Percentiles rank a stretch among this genome's conserved stretches.
Conservation (phyloP, 768 basidiomycete species). For the Floccularia luteovirens region DNA sequence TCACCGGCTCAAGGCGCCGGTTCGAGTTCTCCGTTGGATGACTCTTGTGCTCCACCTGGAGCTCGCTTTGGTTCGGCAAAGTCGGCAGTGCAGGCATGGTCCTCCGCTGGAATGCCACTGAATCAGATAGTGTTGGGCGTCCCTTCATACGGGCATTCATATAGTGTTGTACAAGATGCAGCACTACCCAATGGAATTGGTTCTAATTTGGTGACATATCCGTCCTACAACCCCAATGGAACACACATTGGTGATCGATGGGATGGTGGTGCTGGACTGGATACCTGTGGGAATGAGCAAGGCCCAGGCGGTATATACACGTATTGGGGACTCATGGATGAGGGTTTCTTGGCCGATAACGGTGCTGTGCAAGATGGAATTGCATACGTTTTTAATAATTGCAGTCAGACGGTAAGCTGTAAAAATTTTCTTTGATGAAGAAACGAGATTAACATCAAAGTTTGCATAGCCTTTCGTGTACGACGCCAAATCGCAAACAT, state of each 20-base stretch:
- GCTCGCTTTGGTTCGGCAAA: conserved; percentile 69
- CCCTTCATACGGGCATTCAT: conserved; percentile 80
- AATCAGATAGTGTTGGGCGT: conserved; percentile 75
- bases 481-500: conserved; percentile 38
- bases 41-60: conserved; percentile 56
- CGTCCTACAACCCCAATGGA: conserved; percentile 36
- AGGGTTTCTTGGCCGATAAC: conserved; percentile 42
- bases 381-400: conserved; percentile 48
- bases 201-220: conserved; percentile 35
- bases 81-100: conserved; percentile 71
- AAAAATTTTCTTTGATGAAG: background rate
- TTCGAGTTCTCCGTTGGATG: conserved; percentile 78
- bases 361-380: conserved; percentile 37
- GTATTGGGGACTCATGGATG: conserved; percentile 55
- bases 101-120: conserved; percentile 66
- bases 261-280: conserved; percentile 37
- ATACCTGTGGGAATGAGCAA: conserved; percentile 50
- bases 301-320: conserved; percentile 51
- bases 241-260: conserved; percentile 50
- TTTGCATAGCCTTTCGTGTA: conserved; percentile 60
- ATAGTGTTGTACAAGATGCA: conserved; percentile 25
- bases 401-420: conserved; percentile 60
- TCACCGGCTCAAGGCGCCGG: conserved; percentile 51
- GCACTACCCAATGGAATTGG: conserved; percentile 25
- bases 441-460: background rate